These are phyloP conservation scores for Pythium volutum DNA, from an alignment of 352 stramenopile genomes.

Conservation along the genomic window DNA sequence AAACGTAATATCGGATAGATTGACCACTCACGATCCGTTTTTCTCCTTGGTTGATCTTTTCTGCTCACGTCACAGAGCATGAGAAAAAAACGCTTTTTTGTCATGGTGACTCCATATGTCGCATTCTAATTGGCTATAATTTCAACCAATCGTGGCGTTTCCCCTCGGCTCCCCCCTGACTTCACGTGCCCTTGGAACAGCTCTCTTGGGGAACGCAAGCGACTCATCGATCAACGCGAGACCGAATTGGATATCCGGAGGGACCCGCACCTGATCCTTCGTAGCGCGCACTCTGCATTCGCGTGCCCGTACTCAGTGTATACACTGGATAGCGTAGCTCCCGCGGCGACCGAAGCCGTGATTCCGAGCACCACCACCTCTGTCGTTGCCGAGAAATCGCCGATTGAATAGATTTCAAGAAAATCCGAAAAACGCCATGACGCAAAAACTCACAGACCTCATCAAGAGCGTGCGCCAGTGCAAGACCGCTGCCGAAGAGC, in stretches of 20 bases:
- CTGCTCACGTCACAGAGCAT: conserved; percentile 20
- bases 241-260: neutral
- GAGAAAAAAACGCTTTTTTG: conserved; percentile 8
- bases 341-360: neutral
- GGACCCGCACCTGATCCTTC: neutral
- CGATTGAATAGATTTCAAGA: neutral
- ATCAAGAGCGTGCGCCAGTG: conserved; percentile 98
- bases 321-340: neutral
- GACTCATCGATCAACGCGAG: conserved; percentile 3
- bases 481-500: conserved; percentile 99
- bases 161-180: conserved; percentile 17
- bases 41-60: too few relatives aligned
- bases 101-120: conserved; percentile 9
- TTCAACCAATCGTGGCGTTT: conserved; percentile 5
- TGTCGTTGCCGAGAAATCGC: neutral
- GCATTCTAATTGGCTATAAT: conserved; percentile 22
- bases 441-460: conserved; percentile 97
- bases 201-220: neutral
- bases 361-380: neutral
- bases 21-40: neutral
- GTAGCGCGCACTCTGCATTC: neutral
- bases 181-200: neutral
- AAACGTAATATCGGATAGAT: conserved; percentile 1
- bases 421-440: conserved; percentile 70
- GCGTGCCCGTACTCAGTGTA: neutral